Evolutionary conservation across 2,329 filamentous ascomycete genomes (phyloP), one percentile per base, ranked within the genome.

Genomic region (Sphaerulina vaccinii): DNA sequence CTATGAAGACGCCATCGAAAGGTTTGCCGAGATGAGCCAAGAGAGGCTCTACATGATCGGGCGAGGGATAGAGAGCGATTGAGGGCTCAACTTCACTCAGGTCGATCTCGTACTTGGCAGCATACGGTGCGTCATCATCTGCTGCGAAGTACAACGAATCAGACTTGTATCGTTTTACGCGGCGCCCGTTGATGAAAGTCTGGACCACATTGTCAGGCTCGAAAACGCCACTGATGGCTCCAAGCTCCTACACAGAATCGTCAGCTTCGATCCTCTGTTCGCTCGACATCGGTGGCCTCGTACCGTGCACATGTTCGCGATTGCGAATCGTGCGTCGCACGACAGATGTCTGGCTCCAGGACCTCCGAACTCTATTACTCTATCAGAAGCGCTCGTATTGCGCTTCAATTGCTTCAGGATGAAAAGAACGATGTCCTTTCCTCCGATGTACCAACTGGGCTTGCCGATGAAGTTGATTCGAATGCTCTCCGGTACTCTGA

Each of bases 231-330:
- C 47, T 48, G 29, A 55, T 51, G 8, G 52, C 52, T 3, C 52
- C 52, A 22, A 51, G 50, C 37, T 51, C 52, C 38, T 41, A 13
- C 6, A 5, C n/a, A 8, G 9, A 4, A 21, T 7, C 19, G 21
- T 23, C n/a, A 41, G 35, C 7, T 10, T 39, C 10, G 11, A 11
- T 16, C 13, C 15, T n/a, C 5, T 16, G 11, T n/a, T 21, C 42
- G 15, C 2, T 33, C 11, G 10, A 22, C 16, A 3, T 5, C 5
- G 9, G 29, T 3, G 27, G 21, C 29, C 16, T 36, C 29, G 23
- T 29, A 29, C 37, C 10, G 52, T 55, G 42, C 52, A 55, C 52
- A 55, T 55, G 19, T 55, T 51, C 41, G 47, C 51, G 19, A 55
- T 55, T 9, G 52, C 47, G 21, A 55, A 55, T 3, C 52, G 19